Percentiles rank a stretch among this genome's conserved stretches.
phyloP scores from a whole-genome alignment of 2,329 filamentous ascomycete genomes.

The Exophiala aquamarina region DNA sequence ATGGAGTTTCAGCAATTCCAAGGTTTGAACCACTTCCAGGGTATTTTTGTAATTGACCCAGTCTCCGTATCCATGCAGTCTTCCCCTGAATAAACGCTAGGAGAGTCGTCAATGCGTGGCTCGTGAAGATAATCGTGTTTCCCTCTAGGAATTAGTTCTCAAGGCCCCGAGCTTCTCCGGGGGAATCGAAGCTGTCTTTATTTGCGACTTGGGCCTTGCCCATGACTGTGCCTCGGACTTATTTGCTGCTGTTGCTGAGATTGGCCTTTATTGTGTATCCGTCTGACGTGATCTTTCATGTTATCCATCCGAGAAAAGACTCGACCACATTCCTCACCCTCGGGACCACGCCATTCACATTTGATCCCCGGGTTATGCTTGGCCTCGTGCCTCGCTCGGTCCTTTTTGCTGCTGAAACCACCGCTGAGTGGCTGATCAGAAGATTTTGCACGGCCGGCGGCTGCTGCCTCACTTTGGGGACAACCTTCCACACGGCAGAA shows the following conservation, averaged over 20 bases:
- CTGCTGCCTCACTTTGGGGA: conserved; percentile 43
- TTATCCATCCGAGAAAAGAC: conserved; percentile 64
- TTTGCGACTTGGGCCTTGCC: conserved; percentile 11
- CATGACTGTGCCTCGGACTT: neutral
- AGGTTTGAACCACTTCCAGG: too few species aligned
- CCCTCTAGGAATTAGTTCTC: neutral
- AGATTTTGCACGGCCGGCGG: conserved; percentile 18
- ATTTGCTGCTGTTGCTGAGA: conserved; percentile 13
- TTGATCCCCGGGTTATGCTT: conserved; percentile 62
- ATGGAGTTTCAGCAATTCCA: too few species aligned
- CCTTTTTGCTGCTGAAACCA: conserved; percentile 64
- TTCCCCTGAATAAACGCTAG: neutral
- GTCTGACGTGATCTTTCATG: conserved; percentile 54
- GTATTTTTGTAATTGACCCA: too few species aligned
- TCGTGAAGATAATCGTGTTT: neutral
- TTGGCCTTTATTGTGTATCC: conserved; percentile 40
- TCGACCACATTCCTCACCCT: conserved; percentile 51
- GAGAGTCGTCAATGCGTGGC: neutral
- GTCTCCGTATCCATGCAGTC: too few species aligned
- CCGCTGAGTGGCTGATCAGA: conserved; percentile 44
- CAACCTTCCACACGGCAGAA: conserved; percentile 61
- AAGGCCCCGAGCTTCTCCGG: too few species aligned
- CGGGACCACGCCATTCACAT: conserved; percentile 38
- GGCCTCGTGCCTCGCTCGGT: conserved; percentile 61
- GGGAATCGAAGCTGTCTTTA: conserved; percentile 1